Evolutionary conservation across 2,329 filamentous ascomycete genomes (phyloP).

Genomic region (Capronia epimyces): DNA sequence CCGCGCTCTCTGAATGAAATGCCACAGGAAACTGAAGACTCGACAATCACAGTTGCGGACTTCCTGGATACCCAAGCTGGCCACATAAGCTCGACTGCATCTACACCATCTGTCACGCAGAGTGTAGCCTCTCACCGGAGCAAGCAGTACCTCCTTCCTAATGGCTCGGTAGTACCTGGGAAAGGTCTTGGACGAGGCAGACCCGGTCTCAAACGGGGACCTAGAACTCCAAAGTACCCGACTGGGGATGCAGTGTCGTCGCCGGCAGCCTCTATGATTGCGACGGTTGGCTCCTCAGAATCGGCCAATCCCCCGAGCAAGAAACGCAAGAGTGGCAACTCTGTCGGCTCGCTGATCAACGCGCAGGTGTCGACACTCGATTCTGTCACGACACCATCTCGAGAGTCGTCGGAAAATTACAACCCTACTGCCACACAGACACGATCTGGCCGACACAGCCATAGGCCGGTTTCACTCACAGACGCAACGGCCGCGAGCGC

Average conservation of each 20-base stretch:
- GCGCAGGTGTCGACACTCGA: constrained; percentile 10
- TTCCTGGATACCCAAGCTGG: not conserved
- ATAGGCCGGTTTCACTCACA: constrained; percentile 58
- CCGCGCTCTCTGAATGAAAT: constrained; percentile 1
- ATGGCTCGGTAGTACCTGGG: constrained; percentile 27
- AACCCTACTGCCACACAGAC: constrained; percentile 59
- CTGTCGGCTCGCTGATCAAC: constrained; percentile 4
- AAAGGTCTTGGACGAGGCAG: constrained; percentile 29
- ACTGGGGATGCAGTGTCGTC: constrained; percentile 2
- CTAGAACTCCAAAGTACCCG: constrained; percentile 13
- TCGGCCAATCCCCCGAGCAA: constrained; percentile 3
- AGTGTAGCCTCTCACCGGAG: constrained; percentile 4
- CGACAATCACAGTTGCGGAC: constrained; percentile 1
- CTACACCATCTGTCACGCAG: not conserved
- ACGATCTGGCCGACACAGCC: constrained; percentile 68
- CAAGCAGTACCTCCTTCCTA: constrained; percentile 24
- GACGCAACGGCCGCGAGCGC: constrained; percentile 40
- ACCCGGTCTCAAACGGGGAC: constrained; percentile 30
- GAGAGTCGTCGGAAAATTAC: constrained; percentile 43
- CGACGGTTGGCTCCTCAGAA: not conserved
- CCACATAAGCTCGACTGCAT: not conserved
- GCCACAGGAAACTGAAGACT: constrained; percentile 1
- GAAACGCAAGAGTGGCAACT: constrained; percentile 19
- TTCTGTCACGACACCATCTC: constrained; percentile 31
- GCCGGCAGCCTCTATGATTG: constrained; percentile 2